These are phyloP conservation scores for Colletotrichum ledebouriae DNA, from an alignment of 2,329 filamentous ascomycete species.

Conservation along the genomic window DNA sequence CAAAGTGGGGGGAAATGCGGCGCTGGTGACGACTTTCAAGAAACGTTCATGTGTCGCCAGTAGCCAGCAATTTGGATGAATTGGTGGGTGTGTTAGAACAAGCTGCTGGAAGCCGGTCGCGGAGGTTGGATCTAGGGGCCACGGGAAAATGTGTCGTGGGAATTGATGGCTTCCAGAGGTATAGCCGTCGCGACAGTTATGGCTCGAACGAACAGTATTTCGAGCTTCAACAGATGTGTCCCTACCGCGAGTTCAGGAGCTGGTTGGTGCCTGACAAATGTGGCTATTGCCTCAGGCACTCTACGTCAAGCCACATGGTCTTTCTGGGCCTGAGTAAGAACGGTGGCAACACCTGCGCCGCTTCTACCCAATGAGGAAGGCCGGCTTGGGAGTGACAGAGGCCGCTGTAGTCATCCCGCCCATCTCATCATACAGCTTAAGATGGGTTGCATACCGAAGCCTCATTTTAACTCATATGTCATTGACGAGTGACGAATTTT, in stretches of 20 bases:
- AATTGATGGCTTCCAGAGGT: slow-evolving; percentile 44
- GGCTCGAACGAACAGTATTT: slow-evolving; percentile 36
- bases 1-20: slow-evolving; percentile 38
- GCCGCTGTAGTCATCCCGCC: no score
- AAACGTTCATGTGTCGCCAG: slow-evolving; percentile 28
- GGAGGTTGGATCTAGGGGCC: slow-evolving; percentile 22
- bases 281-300: slow-evolving; percentile 38
- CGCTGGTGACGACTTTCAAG: slow-evolving; percentile 27
- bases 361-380: no score
- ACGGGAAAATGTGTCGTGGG: slow-evolving; percentile 33
- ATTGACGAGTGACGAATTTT: no score
- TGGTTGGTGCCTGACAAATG: slow-evolving; percentile 40
- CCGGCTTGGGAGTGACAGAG: neutral
- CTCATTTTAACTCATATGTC: no score
- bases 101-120: slow-evolving; percentile 42
- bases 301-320: slow-evolving; percentile 6
- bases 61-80: neutral
- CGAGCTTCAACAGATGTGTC: slow-evolving; percentile 45
- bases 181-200: slow-evolving; percentile 43
- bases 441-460: no score
- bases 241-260: slow-evolving; percentile 41
- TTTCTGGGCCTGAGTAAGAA: neutral
- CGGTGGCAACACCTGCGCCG: no score
- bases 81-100: neutral
- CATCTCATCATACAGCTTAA: no score